Base-by-base conservation (phyloP, 257 asterid species). In the Solanum verrucosum region DNA sequence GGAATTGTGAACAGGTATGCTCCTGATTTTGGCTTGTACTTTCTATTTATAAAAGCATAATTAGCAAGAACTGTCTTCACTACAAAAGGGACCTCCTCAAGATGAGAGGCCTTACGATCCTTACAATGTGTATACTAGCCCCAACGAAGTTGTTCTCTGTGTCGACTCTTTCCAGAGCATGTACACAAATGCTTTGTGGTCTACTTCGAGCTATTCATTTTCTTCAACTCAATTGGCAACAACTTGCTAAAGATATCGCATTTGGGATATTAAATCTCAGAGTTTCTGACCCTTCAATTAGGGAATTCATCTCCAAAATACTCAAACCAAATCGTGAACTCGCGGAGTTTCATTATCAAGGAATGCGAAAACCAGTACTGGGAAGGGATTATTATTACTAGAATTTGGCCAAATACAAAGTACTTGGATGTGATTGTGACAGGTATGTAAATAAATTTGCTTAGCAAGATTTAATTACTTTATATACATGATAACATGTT, bases 351-450 rank as follows among this genome's bases (percentile, higher is more conserved):
- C 16, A 86, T 96, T 2, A 42, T 15, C 3, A 42, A 33, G 8
- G 98, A 96, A 86, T 94, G 98, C 37, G 94, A 93, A 60, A 92
- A 91, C 0, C 95, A 93, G 23, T 91, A 90, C 11, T 96, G 98
- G 98, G 96, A 94, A 63, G 60, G 87, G 31, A 96, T 96, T 20
- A 92, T 96, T 46, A 90, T 96, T 46, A 90, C 93, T 0, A 89
- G 98, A 87, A 94, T 96, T 34, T 96, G 98, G 98, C 98, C 98
- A 12, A 94, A 93, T 35, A 92, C 98, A 0, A 93, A 93, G 86
- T 96, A 94, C 74, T 92, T 96, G 9, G 98, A 37, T 75, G 56
- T 77, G 35, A 25, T 77, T n/a, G n/a, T 77, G 7, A 77, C 60
- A n/a, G 60, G 84, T 77, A 77, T 23, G 33, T 35, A 21, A 74